Evolutionary conservation across 108 stramenopile genomes (phyloP), one percentile per base, ranked within the genome.

Genomic region (Skeletonema grethae): DNA sequence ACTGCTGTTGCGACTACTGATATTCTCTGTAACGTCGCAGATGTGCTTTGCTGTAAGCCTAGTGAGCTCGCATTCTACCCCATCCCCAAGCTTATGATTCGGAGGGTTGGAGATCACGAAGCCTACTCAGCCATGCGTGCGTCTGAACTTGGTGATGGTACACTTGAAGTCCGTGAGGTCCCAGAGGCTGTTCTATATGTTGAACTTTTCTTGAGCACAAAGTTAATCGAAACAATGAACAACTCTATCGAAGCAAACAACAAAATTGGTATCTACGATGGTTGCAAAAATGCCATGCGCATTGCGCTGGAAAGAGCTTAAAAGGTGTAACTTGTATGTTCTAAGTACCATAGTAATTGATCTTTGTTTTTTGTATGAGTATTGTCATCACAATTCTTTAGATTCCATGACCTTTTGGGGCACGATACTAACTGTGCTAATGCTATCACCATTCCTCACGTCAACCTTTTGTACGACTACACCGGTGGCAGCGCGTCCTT

Each of bases 31-130:
- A 93, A 89, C 38, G 90, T 92, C 29, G 78, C 91, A 7, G 94
- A 97, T 89, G 87, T 97, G 18, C 79, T 97, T 60, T 84, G 88
- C 3, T 92, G 91, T 84, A 96, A 96, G 77, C 95, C 95, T 13
- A 87, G 86, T 56, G 95, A 96, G 77, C 67, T 96, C 64, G 96
- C 96, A 29, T 96, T 96, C 74, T 96, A 96, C 64, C 88, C 90
- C 34, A 74, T 95, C 55, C 96, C 96, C 66, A 96, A 95, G 69
- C 77, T 96, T 30, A 90, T 93, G 77, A 94, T 96, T 78, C 94
- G 96, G 67, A 88, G 96, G 48, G 96, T 96, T 25, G 91, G 96
- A 41, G 96, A 96, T 69, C 96, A 96, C 63, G 96, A 96, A 65
- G 90, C 88, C 22, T 89, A 92, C 84, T 95, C 94, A 3, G 94